Percentiles rank a stretch among this genome's conserved stretches.
phyloP scores from a whole-genome alignment of 2,329 filamentous ascomycete species.

The Plenodomus tracheiphilus region DNA sequence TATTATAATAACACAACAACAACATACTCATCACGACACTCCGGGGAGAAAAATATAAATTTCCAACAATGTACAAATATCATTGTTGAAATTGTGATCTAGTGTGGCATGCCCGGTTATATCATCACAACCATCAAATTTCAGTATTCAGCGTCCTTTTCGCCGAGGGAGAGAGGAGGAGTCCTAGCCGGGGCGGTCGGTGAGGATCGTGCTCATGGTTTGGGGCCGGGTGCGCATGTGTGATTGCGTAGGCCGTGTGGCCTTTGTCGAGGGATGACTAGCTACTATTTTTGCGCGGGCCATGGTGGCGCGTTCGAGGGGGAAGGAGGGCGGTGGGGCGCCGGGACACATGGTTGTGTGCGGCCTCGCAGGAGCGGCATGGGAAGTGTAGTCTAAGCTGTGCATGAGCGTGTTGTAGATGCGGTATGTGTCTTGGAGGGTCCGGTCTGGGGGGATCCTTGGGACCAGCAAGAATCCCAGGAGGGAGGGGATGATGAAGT shows the following conservation, averaged over 20 bases:
- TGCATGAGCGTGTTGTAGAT: slow-evolving; percentile 31
- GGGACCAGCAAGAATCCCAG: slow-evolving; percentile 43
- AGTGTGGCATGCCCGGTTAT: slow-evolving; percentile 25
- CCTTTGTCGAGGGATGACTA: slow-evolving; percentile 35
- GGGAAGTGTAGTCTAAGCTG: slow-evolving; percentile 46
- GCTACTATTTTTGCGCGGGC: slow-evolving; percentile 40
- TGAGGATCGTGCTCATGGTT: slow-evolving; percentile 48
- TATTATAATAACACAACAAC: slow-evolving; percentile 47
- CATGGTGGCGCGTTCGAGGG: slow-evolving; percentile 39
- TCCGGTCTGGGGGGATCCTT: slow-evolving; percentile 34
- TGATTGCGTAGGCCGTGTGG: slow-evolving; percentile 49
- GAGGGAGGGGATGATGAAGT: slow-evolving; percentile 62
- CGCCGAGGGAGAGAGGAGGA: slow-evolving; percentile 50
- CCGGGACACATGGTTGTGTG: slow-evolving; percentile 49
- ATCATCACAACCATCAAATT: slow-evolving; percentile 41
- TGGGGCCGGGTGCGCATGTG: slow-evolving; percentile 50
- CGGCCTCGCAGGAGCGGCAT: slow-evolving; percentile 44
- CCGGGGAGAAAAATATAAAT: slow-evolving; percentile 45
- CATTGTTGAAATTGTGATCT: slow-evolving; percentile 37
- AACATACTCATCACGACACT: slow-evolving; percentile 44
- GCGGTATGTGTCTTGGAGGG: slow-evolving; percentile 51
- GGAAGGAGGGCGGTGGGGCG: slow-evolving; percentile 35
- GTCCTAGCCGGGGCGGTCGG: slow-evolving; percentile 51
- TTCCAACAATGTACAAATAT: slow-evolving; percentile 27
- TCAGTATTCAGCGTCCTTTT: slow-evolving; percentile 51